phyloP scores from a whole-genome alignment of 768 basidiomycete genomes.

The Russula earlei region DNA sequence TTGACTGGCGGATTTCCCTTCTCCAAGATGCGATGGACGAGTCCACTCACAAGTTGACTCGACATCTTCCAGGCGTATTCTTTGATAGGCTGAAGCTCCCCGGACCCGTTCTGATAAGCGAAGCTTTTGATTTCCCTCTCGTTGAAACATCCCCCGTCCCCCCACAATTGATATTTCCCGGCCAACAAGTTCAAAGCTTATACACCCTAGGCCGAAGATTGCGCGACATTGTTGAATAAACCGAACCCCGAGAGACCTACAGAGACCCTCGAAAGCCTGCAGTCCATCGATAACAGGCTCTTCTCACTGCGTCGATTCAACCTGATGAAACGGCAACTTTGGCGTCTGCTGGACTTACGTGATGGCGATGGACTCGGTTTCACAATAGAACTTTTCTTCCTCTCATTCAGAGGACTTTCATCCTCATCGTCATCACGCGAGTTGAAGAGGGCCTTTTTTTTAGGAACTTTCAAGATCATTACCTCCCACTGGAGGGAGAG shows the following conservation, averaged over 20 bases:
- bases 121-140: neutral
- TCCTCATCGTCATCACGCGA: neutral
- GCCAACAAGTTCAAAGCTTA: neutral
- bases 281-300: neutral
- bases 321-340: conserved; percentile 1
- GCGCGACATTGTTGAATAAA: neutral
- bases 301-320: neutral
- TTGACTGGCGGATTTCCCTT: neutral
- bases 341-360: conserved; percentile 6
- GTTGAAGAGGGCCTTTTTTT: neutral
- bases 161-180: neutral
- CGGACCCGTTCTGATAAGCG: neutral
- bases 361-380: neutral
- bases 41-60: neutral
- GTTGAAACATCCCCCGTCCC: neutral
- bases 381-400: conserved; percentile 8
- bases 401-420: neutral
- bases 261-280: neutral
- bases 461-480: neutral
- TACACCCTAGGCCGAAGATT: neutral
- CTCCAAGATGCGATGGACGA: neutral
- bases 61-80: conserved; percentile 1
- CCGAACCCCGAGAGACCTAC: neutral
- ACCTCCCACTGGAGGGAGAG: neutral
- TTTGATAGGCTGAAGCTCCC: neutral